Evolutionary conservation across 768 basidiomycete genomes (phyloP).

Genomic region (Russula brevipes): DNA sequence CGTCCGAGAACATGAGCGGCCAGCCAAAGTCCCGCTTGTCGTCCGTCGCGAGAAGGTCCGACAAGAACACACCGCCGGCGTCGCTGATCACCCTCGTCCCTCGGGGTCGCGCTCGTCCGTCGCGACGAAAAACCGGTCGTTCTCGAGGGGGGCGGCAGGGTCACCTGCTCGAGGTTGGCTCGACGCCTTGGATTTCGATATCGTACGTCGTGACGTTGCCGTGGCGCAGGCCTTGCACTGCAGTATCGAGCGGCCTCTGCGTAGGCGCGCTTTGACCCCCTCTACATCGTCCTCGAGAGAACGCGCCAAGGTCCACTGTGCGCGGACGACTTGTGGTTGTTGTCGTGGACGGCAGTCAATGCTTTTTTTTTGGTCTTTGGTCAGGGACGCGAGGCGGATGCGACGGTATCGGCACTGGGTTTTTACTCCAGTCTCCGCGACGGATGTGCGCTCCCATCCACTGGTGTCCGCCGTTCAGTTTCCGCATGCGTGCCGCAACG

Average conservation of each 20-base stretch:
- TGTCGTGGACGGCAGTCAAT: neutral
- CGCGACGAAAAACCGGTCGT: conserved; percentile 32
- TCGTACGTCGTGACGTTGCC: conserved; percentile 10
- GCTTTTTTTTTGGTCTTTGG: no score
- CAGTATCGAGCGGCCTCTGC: conserved; percentile 31
- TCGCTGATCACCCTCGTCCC: conserved; percentile 33
- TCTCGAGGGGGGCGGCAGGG: neutral
- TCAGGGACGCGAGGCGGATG: no score
- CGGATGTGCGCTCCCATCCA: no score
- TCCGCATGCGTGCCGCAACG: conserved; percentile 34
- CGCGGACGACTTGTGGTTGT: conserved; percentile 28
- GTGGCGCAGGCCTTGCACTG: no score
- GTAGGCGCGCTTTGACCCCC: conserved; percentile 31
- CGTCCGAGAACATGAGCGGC: neutral
- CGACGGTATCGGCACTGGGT: no score
- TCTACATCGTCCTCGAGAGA: conserved; percentile 35
- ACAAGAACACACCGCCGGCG: neutral
- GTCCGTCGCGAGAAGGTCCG: neutral
- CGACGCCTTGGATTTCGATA: conserved; percentile 7
- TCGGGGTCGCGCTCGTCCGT: conserved; percentile 40
- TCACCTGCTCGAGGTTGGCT: conserved; percentile 12
- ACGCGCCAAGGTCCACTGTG: conserved; percentile 35
- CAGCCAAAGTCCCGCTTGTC: neutral
- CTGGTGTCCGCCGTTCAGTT: no score
- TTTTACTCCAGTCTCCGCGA: no score